These are phyloP conservation scores for Cyanidium caldarium DNA, from an alignment of 23 red algal genomes.

Conservation along the genomic window DNA sequence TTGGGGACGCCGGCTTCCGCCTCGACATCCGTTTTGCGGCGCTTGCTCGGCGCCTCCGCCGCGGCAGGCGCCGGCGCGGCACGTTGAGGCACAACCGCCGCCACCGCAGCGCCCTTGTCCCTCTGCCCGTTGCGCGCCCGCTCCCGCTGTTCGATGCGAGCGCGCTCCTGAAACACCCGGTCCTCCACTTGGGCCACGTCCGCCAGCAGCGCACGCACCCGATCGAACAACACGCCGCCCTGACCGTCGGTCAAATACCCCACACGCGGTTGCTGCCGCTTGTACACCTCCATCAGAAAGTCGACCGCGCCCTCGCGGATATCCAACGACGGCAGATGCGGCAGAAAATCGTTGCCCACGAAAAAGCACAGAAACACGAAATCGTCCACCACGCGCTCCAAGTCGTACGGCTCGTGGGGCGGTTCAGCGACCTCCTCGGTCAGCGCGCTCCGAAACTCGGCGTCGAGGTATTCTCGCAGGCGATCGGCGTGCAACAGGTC, in stretches of 20 bases:
- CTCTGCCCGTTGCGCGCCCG: too few species aligned
- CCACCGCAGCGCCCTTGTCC: background rate
- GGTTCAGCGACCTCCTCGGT: background rate
- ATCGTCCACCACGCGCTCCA: slow-evolving; percentile 84
- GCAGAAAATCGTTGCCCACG: slow-evolving; percentile 97
- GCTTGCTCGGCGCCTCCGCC: slow-evolving; percentile 25
- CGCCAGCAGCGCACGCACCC: slow-evolving; percentile 34
- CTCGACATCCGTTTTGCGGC: too few species aligned
- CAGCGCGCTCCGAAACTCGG: background rate
- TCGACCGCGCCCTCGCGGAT: slow-evolving; percentile 96
- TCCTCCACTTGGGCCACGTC: slow-evolving; percentile 39
- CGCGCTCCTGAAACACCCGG: slow-evolving; percentile 48
- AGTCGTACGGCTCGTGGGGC: slow-evolving; percentile 27
- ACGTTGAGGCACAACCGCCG: background rate
- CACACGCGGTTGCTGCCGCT: slow-evolving; percentile 24
- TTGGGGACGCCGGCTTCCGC: too few species aligned
- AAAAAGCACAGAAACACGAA: slow-evolving; percentile 98
- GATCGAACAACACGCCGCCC: slow-evolving; percentile 43
- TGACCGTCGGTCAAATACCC: slow-evolving; percentile 54
- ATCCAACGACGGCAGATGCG: slow-evolving; percentile 80
- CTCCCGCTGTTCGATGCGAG: background rate
- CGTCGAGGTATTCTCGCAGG: slow-evolving; percentile 79
- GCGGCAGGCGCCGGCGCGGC: background rate
- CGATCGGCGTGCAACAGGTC: slow-evolving; percentile 58
- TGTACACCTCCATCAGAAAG: slow-evolving; percentile 86